These are phyloP conservation scores for Cyanodermella asteris DNA, from an alignment of 2,329 filamentous ascomycete species.

Conservation along the genomic window DNA sequence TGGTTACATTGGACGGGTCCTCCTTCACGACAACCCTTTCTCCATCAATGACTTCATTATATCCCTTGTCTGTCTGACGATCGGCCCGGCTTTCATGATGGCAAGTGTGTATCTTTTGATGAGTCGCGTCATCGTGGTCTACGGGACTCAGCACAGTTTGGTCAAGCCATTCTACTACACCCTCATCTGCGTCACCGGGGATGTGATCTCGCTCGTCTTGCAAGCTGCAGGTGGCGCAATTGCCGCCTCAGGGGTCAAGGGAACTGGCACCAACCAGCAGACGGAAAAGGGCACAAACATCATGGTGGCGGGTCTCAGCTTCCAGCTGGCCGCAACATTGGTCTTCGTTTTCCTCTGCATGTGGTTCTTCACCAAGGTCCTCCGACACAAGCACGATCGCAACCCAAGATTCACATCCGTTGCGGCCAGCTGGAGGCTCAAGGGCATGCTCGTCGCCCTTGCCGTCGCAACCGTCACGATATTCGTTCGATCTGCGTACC, in stretches of 20 bases:
- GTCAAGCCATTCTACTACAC: conserved; percentile 15
- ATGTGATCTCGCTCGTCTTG: conserved; percentile 19
- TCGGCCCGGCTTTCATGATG: conserved; percentile 32
- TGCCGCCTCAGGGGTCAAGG: conserved; percentile 9
- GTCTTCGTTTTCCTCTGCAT: conserved; percentile 13
- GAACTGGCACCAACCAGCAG: conserved; percentile 6
- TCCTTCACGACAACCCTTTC: conserved; percentile 2
- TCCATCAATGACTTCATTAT: conserved; percentile 33
- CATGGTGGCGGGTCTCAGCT: conserved; percentile 18
- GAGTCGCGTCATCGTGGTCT: conserved; percentile 17
- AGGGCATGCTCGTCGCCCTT: conserved; percentile 31
- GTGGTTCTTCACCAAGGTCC: conserved; percentile 1
- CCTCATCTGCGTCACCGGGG: conserved; percentile 18
- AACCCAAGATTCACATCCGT: too few relatives aligned
- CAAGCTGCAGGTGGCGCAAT: conserved; percentile 20
- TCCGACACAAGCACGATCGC: too few relatives aligned
- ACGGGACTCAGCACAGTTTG: conserved; percentile 18
- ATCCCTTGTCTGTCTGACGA: conserved; percentile 41
- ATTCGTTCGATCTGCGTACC: conserved; percentile 41
- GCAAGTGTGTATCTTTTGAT: conserved; percentile 46
- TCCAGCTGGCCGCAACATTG: conserved; percentile 19
- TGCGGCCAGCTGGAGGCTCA: too few relatives aligned
- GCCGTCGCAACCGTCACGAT: conserved; percentile 38
- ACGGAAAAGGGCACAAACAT: conserved; percentile 15
- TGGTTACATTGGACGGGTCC: conserved; percentile 2